phyloP scores from a whole-genome alignment of 768 basidiomycete species.

The Serendipita sp. region DNA sequence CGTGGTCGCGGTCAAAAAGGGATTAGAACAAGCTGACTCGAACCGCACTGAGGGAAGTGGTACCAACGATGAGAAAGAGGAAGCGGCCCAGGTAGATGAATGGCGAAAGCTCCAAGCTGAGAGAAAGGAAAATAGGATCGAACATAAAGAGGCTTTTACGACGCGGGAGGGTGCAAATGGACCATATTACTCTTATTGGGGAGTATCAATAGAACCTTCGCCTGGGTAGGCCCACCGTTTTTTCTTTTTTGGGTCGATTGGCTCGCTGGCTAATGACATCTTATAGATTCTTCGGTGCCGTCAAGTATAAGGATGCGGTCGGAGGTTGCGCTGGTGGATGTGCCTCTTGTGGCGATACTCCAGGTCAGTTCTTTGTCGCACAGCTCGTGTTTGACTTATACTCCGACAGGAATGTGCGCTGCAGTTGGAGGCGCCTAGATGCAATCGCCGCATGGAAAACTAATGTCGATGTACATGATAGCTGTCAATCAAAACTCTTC shows the following conservation, averaged over 20 bases:
- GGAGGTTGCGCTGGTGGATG: background rate
- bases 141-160: background rate
- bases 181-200: background rate
- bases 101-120: slow-evolving; percentile 4
- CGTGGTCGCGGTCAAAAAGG: background rate
- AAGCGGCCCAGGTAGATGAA: background rate
- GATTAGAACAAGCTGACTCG: background rate
- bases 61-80: background rate
- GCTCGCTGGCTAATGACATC: too few relatives aligned
- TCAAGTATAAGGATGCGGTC: background rate
- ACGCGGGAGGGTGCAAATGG: background rate
- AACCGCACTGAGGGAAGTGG: background rate
- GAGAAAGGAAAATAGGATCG: background rate
- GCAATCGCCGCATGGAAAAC: too few relatives aligned
- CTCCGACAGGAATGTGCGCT: too few relatives aligned
- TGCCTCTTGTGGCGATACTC: background rate
- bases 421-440: too few relatives aligned
- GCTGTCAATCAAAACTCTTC: too few relatives aligned
- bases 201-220: background rate
- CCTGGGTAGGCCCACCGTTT: background rate
- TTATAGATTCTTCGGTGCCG: background rate
- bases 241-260: too few relatives aligned
- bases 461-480: too few relatives aligned
- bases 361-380: background rate
- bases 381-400: too few relatives aligned